A percentile compares a stretch with the other conserved stretches of the same genome.
Evolutionary conservation across 306 rosid genomes (phyloP).

Genomic region (Abrus precatorius): DNA sequence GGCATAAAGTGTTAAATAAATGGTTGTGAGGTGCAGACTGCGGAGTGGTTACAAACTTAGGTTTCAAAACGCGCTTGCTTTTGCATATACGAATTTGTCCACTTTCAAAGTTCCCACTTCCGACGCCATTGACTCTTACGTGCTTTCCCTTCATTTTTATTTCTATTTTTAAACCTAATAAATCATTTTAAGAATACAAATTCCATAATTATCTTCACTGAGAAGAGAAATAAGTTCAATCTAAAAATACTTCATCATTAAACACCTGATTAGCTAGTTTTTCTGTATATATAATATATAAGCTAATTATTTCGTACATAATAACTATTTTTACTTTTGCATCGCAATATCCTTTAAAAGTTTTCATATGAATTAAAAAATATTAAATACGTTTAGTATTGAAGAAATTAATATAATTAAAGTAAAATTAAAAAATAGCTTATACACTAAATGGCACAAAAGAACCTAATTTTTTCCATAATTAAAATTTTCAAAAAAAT

Average conservation of each 20-base stretch:
- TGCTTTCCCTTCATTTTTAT: not conserved
- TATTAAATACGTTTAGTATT: not conserved
- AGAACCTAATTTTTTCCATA: not conserved
- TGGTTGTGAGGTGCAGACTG: not conserved
- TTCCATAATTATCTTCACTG: too few species aligned
- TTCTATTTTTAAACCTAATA: too few species aligned
- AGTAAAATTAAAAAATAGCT: not conserved
- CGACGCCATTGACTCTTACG: slow-evolving; percentile 24
- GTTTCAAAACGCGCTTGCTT: slow-evolving; percentile 48
- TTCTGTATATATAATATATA: too few species aligned
- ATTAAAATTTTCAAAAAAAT: too few species aligned
- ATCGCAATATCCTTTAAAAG: not conserved
- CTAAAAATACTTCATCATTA: too few species aligned
- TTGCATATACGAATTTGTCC: not conserved
- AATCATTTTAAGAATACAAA: too few species aligned
- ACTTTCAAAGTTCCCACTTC: not conserved
- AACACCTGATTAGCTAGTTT: too few species aligned
- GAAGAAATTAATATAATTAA: not conserved
- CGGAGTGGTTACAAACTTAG: not conserved
- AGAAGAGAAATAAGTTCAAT: too few species aligned
- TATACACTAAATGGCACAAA: not conserved
- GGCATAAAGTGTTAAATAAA: not conserved
- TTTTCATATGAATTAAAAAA: not conserved
- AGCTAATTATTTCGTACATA: not conserved
- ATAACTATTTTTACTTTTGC: not conserved